phyloP scores from a whole-genome alignment of 2,329 filamentous ascomycete genomes.

The Aureobasidium lini region DNA sequence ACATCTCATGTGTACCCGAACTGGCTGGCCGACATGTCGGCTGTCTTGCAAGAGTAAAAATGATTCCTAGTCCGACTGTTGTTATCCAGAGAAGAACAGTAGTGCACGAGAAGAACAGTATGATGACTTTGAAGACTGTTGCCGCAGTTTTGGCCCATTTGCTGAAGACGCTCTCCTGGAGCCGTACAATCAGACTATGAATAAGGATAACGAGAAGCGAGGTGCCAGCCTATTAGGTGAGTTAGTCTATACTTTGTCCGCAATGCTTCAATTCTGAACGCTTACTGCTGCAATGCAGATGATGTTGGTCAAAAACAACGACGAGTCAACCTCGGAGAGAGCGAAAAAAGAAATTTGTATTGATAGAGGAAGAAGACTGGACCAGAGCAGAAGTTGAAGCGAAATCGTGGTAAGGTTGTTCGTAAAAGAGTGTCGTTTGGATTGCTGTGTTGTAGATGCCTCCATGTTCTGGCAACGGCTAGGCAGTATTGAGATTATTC shows the following conservation, averaged over 20 bases:
- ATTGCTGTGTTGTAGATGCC: not conserved
- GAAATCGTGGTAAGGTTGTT: not conserved
- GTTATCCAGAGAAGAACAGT: not conserved
- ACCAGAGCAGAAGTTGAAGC: constrained; percentile 5
- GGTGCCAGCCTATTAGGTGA: not conserved
- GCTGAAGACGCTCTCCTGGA: not conserved
- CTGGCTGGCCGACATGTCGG: constrained; percentile 1
- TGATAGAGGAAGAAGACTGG: not conserved
- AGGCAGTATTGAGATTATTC: not conserved
- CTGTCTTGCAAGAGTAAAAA: not conserved
- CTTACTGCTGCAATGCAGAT: constrained; percentile 8
- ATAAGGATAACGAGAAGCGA: not conserved
- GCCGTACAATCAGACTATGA: not conserved
- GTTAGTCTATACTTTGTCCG: not conserved
- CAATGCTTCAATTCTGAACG: not conserved
- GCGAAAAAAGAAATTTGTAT: not conserved
- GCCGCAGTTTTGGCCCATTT: not conserved
- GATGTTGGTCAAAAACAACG: not conserved
- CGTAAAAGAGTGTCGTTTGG: constrained; percentile 7
- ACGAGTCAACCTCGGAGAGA: not conserved
- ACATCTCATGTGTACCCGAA: not conserved
- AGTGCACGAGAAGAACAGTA: not conserved
- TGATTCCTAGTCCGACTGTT: not conserved
- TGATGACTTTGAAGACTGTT: not conserved
- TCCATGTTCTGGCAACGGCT: not conserved